These are phyloP conservation scores for Stereum hirsutum DNA, from an alignment of 1,284 basidiomycete species.

Conservation along the genomic window DNA sequence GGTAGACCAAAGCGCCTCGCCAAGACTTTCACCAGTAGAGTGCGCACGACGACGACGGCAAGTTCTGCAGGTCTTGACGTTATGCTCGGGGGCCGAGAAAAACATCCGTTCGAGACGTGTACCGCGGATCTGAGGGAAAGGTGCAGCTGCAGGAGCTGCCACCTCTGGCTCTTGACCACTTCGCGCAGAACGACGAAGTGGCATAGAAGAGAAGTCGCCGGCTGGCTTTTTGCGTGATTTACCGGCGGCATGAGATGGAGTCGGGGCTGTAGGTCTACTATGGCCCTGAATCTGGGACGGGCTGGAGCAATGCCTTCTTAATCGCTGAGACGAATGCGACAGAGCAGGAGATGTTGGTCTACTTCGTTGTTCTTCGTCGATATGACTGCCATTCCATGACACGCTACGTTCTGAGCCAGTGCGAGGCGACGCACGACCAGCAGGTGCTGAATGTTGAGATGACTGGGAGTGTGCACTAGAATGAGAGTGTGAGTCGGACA, in stretches of 20 bases:
- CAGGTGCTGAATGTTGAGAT: conserved; percentile 10
- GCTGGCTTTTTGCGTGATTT: background rate
- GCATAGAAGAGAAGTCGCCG: conserved; percentile 5
- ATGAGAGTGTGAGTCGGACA: conserved; percentile 10
- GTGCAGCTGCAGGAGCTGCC: conserved; percentile 23
- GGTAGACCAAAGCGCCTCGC: conserved; percentile 17
- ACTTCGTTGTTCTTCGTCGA: background rate
- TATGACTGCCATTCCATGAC: background rate
- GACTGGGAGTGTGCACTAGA: conserved; percentile 15
- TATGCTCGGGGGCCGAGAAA: conserved; percentile 69
- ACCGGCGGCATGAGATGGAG: conserved; percentile 7
- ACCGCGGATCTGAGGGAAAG: conserved; percentile 77
- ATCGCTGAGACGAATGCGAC: background rate
- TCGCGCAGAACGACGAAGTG: conserved; percentile 4
- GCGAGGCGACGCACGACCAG: conserved; percentile 9
- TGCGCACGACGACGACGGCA: conserved; percentile 39
- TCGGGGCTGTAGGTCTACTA: conserved; percentile 9
- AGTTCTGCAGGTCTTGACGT: conserved; percentile 54
- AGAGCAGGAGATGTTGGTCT: background rate
- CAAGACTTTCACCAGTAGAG: conserved; percentile 7
- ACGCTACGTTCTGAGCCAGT: conserved; percentile 4
- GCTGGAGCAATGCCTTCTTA: background rate
- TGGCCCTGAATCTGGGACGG: background rate
- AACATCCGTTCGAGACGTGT: conserved; percentile 69
- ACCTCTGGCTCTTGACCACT: conserved; percentile 5